phyloP scores from a whole-genome alignment of 148 eudicot genomes.

The Pouteria glomerata region DNA sequence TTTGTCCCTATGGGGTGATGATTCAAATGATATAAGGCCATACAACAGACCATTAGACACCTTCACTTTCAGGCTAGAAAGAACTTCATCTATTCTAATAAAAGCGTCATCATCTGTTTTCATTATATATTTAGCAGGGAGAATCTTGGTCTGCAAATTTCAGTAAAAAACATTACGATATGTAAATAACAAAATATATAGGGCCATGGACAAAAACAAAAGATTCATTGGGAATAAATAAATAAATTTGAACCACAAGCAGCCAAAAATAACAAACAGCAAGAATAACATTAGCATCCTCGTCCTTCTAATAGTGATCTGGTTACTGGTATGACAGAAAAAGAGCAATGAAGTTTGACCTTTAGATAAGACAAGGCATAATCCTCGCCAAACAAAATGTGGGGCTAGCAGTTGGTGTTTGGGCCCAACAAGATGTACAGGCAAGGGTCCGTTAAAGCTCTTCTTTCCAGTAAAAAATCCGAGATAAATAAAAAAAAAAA shows the following conservation, averaged over 20 bases:
- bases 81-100: constrained; percentile 81
- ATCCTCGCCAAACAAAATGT: neutral
- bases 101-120: constrained; percentile 96
- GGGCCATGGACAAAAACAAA: neutral
- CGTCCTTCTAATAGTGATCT: neutral
- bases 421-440: neutral
- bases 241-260: neutral
- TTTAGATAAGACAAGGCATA: neutral
- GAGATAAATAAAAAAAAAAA: too few relatives aligned
- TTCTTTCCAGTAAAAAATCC: too few relatives aligned
- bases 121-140: constrained; percentile 84
- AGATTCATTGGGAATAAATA: neutral
- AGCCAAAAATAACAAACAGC: neutral
- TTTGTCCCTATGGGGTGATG: constrained; percentile 70
- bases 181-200: neutral
- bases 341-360: neutral
- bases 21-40: constrained; percentile 74
- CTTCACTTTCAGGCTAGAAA: constrained; percentile 65
- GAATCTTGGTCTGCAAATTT: constrained; percentile 61
- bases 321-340: neutral
- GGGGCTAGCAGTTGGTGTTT: neutral
- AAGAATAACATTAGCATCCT: neutral
- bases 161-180: constrained; percentile 3
- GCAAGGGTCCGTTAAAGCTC: neutral
- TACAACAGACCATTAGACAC: constrained; percentile 55